Base-by-base conservation (phyloP, 495 filamentous ascomycete species). In the Neurospora sp. region DNA sequence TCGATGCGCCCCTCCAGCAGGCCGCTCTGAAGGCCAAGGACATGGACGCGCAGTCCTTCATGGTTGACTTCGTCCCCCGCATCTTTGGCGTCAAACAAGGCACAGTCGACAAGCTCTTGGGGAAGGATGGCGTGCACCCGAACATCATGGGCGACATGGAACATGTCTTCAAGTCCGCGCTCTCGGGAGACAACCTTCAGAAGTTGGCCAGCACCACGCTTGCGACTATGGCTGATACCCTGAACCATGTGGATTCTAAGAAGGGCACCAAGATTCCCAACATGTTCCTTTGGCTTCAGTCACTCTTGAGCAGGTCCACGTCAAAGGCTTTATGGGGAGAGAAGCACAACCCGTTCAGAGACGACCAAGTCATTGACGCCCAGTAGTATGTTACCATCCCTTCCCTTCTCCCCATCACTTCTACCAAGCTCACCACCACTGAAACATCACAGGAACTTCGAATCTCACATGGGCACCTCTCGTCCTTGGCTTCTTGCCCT, bases 391-490 rank as follows among this genome's bases (percentile, higher is more conserved):
- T 74, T 71, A 37, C 40, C 39, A 0, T 44, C 4, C 10, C 6
- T 18, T 37, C 5, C 27, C 14, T 7, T 53, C 4, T 12, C 22
- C 22, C 6, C 40, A 3, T 9, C n/a, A 5, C 10, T n/a, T 31
- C 8, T 18, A 70, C 22, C 69, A 78, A 44, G 78, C 76, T 70
- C 73, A 70, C 72, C 35, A 10, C 12, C 20, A 22, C 45, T 9
- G 7, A 22, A 53, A 27, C 10, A 14, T 9, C 37, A 31, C 65
- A 77, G 76, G 74, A 74, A 72, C 2, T 77, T 76, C 20, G 76
- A 83, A 20, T 74, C 70, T 18, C 75, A 81, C 69, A 78, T 82
- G 18, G 78, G 75, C 2, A n/a, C 77, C 71, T 3, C 73, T 83
- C 0, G 53, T 81, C 7, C 48, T 83, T 4, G 78, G 76, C 8